These are phyloP conservation scores for Venturia aucupariae DNA, from an alignment of 2,329 filamentous ascomycete species.

Conservation along the genomic window DNA sequence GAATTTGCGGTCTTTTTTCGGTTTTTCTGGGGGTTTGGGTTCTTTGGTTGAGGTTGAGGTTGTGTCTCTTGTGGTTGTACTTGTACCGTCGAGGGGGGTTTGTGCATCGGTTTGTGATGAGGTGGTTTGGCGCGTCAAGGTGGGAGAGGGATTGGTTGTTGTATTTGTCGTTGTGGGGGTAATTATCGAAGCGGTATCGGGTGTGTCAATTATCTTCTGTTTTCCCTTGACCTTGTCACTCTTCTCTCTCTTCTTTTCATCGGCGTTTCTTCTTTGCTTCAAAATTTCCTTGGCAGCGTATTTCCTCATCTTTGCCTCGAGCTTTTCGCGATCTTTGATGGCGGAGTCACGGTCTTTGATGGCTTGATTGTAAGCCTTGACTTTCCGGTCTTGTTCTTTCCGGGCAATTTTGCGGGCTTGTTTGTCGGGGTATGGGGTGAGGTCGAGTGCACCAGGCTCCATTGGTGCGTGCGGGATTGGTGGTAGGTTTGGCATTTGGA, in stretches of 20 bases:
- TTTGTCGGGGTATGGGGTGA: slow-evolving; percentile 52
- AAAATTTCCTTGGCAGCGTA: slow-evolving; percentile 20
- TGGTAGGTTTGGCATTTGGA: slow-evolving; percentile 26
- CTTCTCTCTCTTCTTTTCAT: slow-evolving; percentile 7
- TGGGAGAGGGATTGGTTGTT: not conserved
- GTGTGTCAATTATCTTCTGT: not conserved
- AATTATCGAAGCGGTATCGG: not conserved
- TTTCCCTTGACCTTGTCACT: slow-evolving; percentile 6
- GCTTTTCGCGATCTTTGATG: slow-evolving; percentile 53
- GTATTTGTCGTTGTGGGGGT: not conserved
- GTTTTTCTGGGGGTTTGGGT: slow-evolving; percentile 22
- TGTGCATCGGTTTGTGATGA: not conserved
- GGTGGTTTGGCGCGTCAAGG: not conserved
- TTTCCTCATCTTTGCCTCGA: slow-evolving; percentile 38
- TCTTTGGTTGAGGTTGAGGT: not conserved
- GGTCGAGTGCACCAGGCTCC: slow-evolving; percentile 47
- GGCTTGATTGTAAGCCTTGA: slow-evolving; percentile 57
- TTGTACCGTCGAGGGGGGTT: not conserved
- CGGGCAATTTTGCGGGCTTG: slow-evolving; percentile 58
- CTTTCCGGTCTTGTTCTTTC: slow-evolving; percentile 53
- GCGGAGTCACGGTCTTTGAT: slow-evolving; percentile 58
- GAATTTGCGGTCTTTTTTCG: slow-evolving; percentile 61
- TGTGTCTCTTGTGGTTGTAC: not conserved
- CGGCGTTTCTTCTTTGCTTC: slow-evolving; percentile 14
- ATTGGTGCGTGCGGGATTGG: slow-evolving; percentile 44